phyloP scores from a whole-genome alignment of 2,329 filamentous ascomycete genomes.

The Nothophaeocryptopus gaeumannii region DNA sequence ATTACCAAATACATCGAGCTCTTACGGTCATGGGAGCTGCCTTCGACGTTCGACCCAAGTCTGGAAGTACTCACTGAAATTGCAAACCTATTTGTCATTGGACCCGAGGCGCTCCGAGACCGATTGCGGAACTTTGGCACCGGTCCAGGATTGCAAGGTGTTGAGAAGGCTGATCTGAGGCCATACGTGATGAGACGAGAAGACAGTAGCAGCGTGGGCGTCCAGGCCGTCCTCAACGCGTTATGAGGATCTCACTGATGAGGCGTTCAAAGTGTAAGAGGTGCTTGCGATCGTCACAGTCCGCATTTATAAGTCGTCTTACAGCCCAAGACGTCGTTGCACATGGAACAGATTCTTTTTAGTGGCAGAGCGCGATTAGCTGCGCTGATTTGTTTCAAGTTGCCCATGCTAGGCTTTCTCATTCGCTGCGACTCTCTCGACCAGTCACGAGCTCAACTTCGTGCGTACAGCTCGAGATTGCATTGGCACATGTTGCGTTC shows the following conservation, averaged over 20 bases:
- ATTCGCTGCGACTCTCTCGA: too few relatives aligned
- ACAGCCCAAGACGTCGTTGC: too few relatives aligned
- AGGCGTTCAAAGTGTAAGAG: too few relatives aligned
- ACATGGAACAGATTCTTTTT: too few relatives aligned
- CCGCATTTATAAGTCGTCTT: too few relatives aligned
- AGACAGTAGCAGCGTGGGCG: constrained; percentile 74
- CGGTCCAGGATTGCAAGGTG: constrained; percentile 36
- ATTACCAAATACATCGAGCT: constrained; percentile 89
- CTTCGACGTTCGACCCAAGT: constrained; percentile 53
- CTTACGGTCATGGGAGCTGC: constrained; percentile 72
- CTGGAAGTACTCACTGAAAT: constrained; percentile 90
- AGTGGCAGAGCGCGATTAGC: too few relatives aligned
- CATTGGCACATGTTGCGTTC: too few relatives aligned
- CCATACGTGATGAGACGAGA: constrained; percentile 82
- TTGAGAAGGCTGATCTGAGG: constrained; percentile 61
- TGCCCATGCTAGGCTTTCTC: too few relatives aligned
- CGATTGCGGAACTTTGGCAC: constrained; percentile 45
- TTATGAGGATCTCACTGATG: background rate
- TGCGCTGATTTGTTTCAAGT: too few relatives aligned
- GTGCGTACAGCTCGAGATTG: too few relatives aligned
- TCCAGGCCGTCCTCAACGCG: constrained; percentile 72
- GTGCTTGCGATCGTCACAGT: too few relatives aligned
- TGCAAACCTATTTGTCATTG: constrained; percentile 92
- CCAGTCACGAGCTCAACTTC: too few relatives aligned
- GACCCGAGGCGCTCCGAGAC: constrained; percentile 55